phyloP scores from a whole-genome alignment of 2,329 filamentous ascomycete genomes.

The Fusarium foetens region DNA sequence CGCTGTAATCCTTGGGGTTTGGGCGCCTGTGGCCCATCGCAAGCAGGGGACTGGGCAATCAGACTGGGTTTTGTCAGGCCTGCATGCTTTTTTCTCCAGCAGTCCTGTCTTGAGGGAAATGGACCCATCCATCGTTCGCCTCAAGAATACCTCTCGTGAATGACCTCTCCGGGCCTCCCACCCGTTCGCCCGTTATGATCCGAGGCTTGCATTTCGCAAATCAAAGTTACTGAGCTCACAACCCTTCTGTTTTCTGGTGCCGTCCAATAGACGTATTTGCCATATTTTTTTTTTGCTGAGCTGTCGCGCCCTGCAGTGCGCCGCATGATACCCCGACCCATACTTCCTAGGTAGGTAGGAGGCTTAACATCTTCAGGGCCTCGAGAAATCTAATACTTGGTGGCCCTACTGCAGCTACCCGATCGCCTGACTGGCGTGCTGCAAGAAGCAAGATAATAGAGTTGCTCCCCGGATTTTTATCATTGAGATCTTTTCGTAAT shows the following conservation, averaged over 20 bases:
- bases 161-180: constrained; percentile 47
- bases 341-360: constrained; percentile 35
- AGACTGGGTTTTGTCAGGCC: constrained; percentile 35
- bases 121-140: constrained; percentile 37
- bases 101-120: constrained; percentile 8
- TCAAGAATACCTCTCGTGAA: constrained; percentile 41
- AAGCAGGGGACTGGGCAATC: constrained; percentile 41
- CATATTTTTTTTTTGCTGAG: constrained; percentile 24
- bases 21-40: constrained; percentile 35
- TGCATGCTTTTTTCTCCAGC: constrained; percentile 40
- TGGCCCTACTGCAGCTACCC: constrained; percentile 49
- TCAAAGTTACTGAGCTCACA: constrained; percentile 39
- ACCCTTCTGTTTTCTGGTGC: constrained; percentile 24
- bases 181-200: constrained; percentile 48
- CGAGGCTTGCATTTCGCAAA: constrained; percentile 47
- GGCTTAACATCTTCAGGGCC: constrained; percentile 35
- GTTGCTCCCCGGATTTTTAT: constrained; percentile 44
- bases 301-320: constrained; percentile 37
- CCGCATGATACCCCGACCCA: constrained; percentile 42
- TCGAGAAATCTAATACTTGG: constrained; percentile 40
- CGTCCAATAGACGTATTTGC: constrained; percentile 36
- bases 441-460: constrained; percentile 51
- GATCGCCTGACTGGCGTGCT: constrained; percentile 48
- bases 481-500: constrained; percentile 39
- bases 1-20: constrained; percentile 35